A percentile compares a stretch with the other conserved stretches of the same genome.
Conservation (phyloP, 2,329 filamentous ascomycete species). For the Talaromyces sp. region DNA sequence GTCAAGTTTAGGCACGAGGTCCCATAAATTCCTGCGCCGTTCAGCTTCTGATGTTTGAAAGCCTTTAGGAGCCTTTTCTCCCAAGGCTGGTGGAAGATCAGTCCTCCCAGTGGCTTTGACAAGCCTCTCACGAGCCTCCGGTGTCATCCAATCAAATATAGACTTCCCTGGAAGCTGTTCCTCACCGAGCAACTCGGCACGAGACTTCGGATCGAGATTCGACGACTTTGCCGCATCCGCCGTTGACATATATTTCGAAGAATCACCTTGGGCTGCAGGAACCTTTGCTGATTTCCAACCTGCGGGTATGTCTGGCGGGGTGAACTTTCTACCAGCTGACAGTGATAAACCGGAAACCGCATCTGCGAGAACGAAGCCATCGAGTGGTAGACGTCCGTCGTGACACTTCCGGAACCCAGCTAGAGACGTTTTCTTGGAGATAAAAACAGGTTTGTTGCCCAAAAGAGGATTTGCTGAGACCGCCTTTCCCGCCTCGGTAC, state of each 20-base stretch:
- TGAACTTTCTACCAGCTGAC: slow-evolving; percentile 44
- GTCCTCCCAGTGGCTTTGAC: slow-evolving; percentile 69
- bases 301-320: slow-evolving; percentile 41
- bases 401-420: slow-evolving; percentile 66
- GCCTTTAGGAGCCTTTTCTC: slow-evolving; percentile 66
- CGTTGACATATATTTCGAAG: slow-evolving; percentile 58
- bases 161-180: slow-evolving; percentile 82
- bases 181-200: slow-evolving; percentile 79
- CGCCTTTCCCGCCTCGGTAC: slow-evolving; percentile 34
- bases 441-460: slow-evolving; percentile 67
- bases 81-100: slow-evolving; percentile 72
- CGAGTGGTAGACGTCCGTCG: slow-evolving; percentile 74
- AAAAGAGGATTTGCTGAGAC: slow-evolving; percentile 62
- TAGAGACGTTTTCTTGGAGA: slow-evolving; percentile 60
- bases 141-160: slow-evolving; percentile 86
- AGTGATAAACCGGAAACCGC: slow-evolving; percentile 49
- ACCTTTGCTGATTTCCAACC: slow-evolving; percentile 68
- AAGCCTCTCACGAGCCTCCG: slow-evolving; percentile 72
- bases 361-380: slow-evolving; percentile 72
- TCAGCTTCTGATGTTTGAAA: slow-evolving; percentile 63
- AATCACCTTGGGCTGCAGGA: slow-evolving; percentile 32
- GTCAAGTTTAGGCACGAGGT: slow-evolving; percentile 62
- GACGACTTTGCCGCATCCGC: slow-evolving; percentile 76
- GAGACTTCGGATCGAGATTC: slow-evolving; percentile 67
- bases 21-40: slow-evolving; percentile 55